phyloP scores from a whole-genome alignment of 2,329 filamentous ascomycete species.

The Rachicladosporium sp. region DNA sequence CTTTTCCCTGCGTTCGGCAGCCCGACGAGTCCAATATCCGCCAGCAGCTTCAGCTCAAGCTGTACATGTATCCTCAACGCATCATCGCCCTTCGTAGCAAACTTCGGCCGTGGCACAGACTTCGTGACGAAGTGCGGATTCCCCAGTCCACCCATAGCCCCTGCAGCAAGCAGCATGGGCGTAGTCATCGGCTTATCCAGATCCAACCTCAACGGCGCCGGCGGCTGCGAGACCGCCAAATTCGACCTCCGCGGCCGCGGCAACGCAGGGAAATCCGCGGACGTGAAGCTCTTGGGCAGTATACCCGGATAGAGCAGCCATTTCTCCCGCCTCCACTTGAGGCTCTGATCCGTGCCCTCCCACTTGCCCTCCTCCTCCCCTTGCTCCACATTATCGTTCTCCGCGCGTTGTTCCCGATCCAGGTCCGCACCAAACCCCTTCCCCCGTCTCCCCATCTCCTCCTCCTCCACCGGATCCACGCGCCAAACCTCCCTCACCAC shows the following conservation, averaged over 20 bases:
- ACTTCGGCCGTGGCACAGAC: constrained; percentile 63
- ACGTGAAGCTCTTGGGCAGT: constrained; percentile 55
- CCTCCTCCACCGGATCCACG: constrained; percentile 62
- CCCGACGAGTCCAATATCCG: constrained; percentile 91
- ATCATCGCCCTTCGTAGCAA: constrained; percentile 74
- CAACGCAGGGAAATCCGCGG: constrained; percentile 45
- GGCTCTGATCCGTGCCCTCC: constrained; percentile 24
- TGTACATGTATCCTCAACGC: constrained; percentile 69
- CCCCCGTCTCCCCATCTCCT: constrained; percentile 32
- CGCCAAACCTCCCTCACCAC: constrained; percentile 73
- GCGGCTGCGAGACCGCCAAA: constrained; percentile 55
- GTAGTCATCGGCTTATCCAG: constrained; percentile 55
- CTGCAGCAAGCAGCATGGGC: constrained; percentile 75
- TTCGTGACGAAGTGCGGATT: constrained; percentile 86
- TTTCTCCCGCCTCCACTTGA: constrained; percentile 47
- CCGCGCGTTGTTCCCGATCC: too few species aligned
- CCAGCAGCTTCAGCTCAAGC: constrained; percentile 86
- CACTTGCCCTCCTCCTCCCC: constrained; percentile 32
- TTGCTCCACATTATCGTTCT: too few species aligned
- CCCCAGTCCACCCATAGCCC: constrained; percentile 78
- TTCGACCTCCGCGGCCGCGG: constrained; percentile 44
- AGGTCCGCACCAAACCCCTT: constrained; percentile 20
- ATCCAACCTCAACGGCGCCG: constrained; percentile 52
- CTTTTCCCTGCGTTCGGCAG: constrained; percentile 94
- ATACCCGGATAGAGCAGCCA: constrained; percentile 81